Base-by-base conservation (phyloP, 2,329 filamentous ascomycete species). In the Claviceps pazoutovae region DNA sequence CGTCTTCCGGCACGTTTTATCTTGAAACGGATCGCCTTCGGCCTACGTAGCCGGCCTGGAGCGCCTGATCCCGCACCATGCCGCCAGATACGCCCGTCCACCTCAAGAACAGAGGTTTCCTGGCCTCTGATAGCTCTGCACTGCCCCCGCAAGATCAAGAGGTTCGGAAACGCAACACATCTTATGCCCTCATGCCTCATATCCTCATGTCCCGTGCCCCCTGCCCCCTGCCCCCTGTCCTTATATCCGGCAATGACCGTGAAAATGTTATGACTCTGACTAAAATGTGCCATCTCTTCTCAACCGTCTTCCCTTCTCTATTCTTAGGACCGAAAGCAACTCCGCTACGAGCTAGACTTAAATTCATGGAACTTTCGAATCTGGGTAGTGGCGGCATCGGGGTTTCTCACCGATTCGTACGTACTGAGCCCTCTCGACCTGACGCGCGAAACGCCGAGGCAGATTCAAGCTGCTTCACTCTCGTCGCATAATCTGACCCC, bases 321-420 rank as follows among this genome's bases (percentile, higher is more conserved):
- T 55, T 3, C 21, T 16, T 56, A 76, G 73, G 74, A 76, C 60
- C 73, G 74, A 48, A 67, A 69, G 52, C 74, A 76, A 57, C 57
- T 77, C 38, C 70, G 74, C 53, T 76, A 75, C 58, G 74, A 76
- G 57, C 68, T 77, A 38, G 74, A 77, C 54, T 64, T 77, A 17
- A 77, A 77, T 58, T 71, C 72, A 1, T 77, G 74, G 74, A 77
- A 76, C 58, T 60, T 76, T 49, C 68, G 74, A 43, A 76, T 76
- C 44, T 76, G 74, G 74, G 73, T 71, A 2, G 74, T 77, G 34
- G 73, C 74, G n/a, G 74, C 74, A 46, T 76, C 74, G 0, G 74
- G 74, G 8, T 77, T 76, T 55, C 64, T 77, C 21, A 76, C 74
- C 36, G 74, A 76, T 56, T 76, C 73, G 72, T 75, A 61, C 51